A percentile compares a stretch with the other conserved stretches of the same genome.
Conservation (phyloP, 1,139 yeast genomes). For the Yamadazyma diddensiae region DNA sequence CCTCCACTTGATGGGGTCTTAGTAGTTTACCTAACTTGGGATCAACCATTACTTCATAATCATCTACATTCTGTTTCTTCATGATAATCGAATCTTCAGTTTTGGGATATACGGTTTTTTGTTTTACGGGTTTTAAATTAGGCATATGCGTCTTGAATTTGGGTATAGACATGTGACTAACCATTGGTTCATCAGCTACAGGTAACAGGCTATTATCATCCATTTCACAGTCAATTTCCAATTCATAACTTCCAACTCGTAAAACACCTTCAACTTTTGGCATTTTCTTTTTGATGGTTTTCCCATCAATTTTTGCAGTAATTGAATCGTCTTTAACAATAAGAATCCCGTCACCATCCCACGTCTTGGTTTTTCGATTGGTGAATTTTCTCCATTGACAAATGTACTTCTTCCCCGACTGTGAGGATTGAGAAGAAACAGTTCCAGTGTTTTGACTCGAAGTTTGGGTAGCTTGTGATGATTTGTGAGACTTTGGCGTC, state of each 20-base stretch:
- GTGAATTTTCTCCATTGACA: slow-evolving; percentile 73
- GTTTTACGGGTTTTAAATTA: slow-evolving; percentile 1
- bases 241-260: slow-evolving; percentile 49
- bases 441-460: neutral
- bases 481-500: neutral
- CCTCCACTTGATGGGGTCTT: slow-evolving; percentile 84
- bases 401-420: slow-evolving; percentile 6
- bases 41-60: slow-evolving; percentile 66
- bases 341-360: slow-evolving; percentile 91
- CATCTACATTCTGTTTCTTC: slow-evolving; percentile 6
- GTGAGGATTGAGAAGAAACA: neutral
- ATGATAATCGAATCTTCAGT: slow-evolving; percentile 14
- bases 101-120: slow-evolving; percentile 11
- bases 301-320: slow-evolving; percentile 13
- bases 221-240: slow-evolving; percentile 48
- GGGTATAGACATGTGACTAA: slow-evolving; percentile 2
- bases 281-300: slow-evolving; percentile 13
- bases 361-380: slow-evolving; percentile 78
- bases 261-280: slow-evolving; percentile 37
- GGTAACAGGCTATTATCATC: slow-evolving; percentile 15
- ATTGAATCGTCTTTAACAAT: slow-evolving; percentile 7
- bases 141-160: slow-evolving; percentile 8
- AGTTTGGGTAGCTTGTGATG: neutral
- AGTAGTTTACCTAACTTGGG: slow-evolving; percentile 55
- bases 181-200: neutral